These are phyloP conservation scores for Pestalotiopsis fici DNA, from an alignment of 2,329 filamentous ascomycete genomes.

Conservation along the genomic window DNA sequence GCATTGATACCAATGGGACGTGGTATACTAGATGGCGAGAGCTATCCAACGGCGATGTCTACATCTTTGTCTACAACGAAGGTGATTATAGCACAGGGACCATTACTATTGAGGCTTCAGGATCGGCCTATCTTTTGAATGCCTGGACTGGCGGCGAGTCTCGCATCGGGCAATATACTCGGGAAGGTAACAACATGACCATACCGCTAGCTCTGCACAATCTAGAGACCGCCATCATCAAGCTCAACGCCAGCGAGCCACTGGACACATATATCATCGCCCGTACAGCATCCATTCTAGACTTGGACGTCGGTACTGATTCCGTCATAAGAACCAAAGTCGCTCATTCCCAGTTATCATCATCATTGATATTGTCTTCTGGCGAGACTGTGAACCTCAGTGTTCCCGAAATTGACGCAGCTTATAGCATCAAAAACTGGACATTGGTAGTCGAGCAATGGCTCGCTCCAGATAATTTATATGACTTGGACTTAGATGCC, in stretches of 20 bases:
- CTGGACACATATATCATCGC: background rate
- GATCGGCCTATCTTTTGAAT: background rate
- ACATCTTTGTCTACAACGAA: background rate
- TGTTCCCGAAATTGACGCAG: background rate
- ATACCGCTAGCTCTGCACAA: background rate
- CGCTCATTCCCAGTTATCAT: background rate
- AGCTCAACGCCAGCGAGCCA: background rate
- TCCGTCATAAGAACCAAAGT: background rate
- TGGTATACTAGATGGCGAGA: constrained; percentile 1
- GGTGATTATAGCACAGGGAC: background rate
- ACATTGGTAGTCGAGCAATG: background rate
- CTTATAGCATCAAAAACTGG: background rate
- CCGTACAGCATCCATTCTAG: background rate
- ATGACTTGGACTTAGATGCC: background rate
- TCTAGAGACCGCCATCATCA: background rate
- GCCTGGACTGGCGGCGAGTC: background rate
- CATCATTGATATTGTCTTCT: background rate
- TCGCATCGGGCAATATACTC: background rate
- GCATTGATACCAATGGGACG: background rate
- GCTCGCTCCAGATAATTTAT: background rate
- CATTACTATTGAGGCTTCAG: background rate
- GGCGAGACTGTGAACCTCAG: background rate
- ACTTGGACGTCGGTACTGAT: background rate
- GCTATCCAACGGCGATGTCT: background rate
- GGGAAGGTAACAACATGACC: too few relatives aligned